phyloP scores from a whole-genome alignment of 106 monocot species.

The Alisma plantagoaquatica region DNA sequence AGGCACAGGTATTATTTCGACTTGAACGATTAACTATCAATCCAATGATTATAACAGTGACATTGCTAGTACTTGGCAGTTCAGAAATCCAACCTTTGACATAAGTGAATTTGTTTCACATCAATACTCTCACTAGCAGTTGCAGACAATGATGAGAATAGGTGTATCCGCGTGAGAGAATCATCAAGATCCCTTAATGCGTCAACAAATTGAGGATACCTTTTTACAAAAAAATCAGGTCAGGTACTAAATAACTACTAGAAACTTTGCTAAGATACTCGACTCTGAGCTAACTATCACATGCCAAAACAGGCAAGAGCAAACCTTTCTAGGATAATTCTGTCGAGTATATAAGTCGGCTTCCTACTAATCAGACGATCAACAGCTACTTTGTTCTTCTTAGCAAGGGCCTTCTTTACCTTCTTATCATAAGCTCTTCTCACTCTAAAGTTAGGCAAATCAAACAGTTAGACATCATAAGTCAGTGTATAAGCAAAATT shows the following conservation, averaged over 20 bases:
- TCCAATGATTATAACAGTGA: no score
- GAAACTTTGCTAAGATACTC: no score
- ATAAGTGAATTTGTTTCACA: constrained; percentile 86
- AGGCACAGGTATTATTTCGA: no score
- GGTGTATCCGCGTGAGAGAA: constrained; percentile 94
- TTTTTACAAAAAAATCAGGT: no score
- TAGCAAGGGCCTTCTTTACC: constrained; percentile 72
- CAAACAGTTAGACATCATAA: no score
- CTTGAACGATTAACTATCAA: no score
- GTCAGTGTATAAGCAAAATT: no score
- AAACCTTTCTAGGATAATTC: constrained; percentile 70
- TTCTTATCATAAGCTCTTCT: constrained; percentile 72
- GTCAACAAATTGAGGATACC: constrained; percentile 88
- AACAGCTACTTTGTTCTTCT: constrained; percentile 71
- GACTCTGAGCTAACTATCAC: no score
- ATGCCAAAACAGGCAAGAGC: no score
- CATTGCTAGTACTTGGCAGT: no score
- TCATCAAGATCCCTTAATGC: constrained; percentile 88
- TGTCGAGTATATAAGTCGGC: constrained; percentile 78
- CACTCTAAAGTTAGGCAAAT: constrained; percentile 41
- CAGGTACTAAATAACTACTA: no score
- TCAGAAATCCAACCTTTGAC: constrained; percentile 47
- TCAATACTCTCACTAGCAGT: constrained; percentile 59
- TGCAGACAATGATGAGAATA: constrained; percentile 90
- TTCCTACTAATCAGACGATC: constrained; percentile 40